Conservation (phyloP, 1,284 basidiomycete species). For the Ceratobasidium sp. region DNA sequence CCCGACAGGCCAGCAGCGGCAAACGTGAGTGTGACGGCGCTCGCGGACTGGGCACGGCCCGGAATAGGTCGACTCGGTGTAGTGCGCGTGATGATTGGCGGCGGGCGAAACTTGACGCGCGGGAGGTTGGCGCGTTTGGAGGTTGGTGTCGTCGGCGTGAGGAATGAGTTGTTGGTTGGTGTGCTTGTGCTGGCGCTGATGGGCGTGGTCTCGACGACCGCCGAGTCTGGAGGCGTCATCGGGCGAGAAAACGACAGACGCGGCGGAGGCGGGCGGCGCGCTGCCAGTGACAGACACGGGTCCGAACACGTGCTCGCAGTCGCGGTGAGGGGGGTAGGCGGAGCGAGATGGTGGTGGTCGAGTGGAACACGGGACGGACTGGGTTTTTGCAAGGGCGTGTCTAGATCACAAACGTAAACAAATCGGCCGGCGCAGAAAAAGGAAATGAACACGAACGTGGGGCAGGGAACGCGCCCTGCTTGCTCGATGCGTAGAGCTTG, state of each 20-base stretch:
- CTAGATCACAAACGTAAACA: slow-evolving; percentile 23
- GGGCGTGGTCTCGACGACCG: slow-evolving; percentile 20
- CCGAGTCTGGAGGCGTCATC: slow-evolving; percentile 41
- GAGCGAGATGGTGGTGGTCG: slow-evolving; percentile 18
- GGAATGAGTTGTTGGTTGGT: slow-evolving; percentile 4
- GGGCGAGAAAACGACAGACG: slow-evolving; percentile 23
- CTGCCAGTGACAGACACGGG: neutral
- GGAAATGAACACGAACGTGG: slow-evolving; percentile 26
- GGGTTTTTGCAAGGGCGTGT: slow-evolving; percentile 23
- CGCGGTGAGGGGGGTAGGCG: neutral
- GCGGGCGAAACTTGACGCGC: slow-evolving; percentile 41
- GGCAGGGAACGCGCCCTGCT: slow-evolving; percentile 20
- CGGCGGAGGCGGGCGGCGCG: neutral
- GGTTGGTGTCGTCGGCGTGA: slow-evolving; percentile 18
- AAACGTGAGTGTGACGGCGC: slow-evolving; percentile 36
- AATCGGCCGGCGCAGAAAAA: slow-evolving; percentile 1
- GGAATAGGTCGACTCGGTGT: slow-evolving; percentile 28
- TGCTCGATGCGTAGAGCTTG: slow-evolving; percentile 40
- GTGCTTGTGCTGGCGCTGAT: slow-evolving; percentile 11
- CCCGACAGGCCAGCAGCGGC: slow-evolving; percentile 29
- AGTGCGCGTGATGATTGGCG: slow-evolving; percentile 41
- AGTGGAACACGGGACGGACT: slow-evolving; percentile 5
- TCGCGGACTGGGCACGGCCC: slow-evolving; percentile 6
- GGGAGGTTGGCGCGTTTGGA: slow-evolving; percentile 4
- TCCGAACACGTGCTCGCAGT: slow-evolving; percentile 16